phyloP scores from a whole-genome alignment of 1,139 yeast species.

The Lodderomyces beijingensis region DNA sequence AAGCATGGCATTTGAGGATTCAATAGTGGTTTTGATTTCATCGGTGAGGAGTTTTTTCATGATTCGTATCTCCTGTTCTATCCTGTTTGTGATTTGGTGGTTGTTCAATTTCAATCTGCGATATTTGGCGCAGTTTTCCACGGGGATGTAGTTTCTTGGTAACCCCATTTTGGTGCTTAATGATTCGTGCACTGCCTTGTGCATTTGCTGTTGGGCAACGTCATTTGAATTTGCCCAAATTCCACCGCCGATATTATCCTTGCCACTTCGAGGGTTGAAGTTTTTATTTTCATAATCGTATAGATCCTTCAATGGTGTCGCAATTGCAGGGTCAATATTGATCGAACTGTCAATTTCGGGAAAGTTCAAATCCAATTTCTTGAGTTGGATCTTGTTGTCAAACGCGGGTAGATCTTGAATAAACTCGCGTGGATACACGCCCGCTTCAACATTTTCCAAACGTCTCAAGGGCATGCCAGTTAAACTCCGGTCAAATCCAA shows the following conservation, averaged over 20 bases:
- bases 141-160: constrained; percentile 26
- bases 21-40: constrained; percentile 28
- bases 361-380: constrained; percentile 39
- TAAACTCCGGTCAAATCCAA: constrained; percentile 41
- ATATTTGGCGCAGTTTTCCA: constrained; percentile 28
- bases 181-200: constrained; percentile 9
- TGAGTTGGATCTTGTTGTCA: constrained; percentile 23
- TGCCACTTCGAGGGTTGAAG: background rate
- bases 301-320: constrained; percentile 6
- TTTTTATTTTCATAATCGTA: constrained; percentile 4
- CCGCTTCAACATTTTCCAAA: constrained; percentile 11
- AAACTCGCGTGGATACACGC: constrained; percentile 36
- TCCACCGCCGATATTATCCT: constrained; percentile 1
- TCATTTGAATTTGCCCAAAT: background rate
- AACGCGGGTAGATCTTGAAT: constrained; percentile 37
- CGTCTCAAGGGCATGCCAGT: constrained; percentile 39
- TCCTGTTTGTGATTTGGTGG: constrained; percentile 13
- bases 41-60: constrained; percentile 29
- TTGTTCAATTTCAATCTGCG: constrained; percentile 23
- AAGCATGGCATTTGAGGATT: constrained; percentile 11
- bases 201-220: background rate
- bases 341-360: constrained; percentile 21
- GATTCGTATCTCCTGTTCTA: constrained; percentile 32
- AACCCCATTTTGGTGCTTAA: constrained; percentile 14
- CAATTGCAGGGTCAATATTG: constrained; percentile 20